These are phyloP conservation scores for Brachypodium distachyon DNA, from an alignment of 202 grass and related monocot species.

Conservation along the genomic window DNA sequence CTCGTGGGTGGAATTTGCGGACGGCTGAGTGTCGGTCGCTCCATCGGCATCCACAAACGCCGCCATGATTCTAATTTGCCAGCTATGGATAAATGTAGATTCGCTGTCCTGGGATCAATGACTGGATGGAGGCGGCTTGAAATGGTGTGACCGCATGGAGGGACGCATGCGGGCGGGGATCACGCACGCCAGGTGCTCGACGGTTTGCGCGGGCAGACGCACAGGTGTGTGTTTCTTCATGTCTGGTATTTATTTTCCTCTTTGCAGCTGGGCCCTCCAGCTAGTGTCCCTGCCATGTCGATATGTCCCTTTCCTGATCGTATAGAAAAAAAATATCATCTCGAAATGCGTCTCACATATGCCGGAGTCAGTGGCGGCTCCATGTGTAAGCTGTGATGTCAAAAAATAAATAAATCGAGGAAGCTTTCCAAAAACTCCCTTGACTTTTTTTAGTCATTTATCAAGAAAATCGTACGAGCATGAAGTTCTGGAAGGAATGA, in stretches of 20 bases:
- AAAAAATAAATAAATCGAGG: too few relatives aligned
- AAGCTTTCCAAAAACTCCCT: too few relatives aligned
- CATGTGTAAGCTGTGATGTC: too few relatives aligned
- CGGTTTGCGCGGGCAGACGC: constrained; percentile 1
- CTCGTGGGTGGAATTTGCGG: background rate
- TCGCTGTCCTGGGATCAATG: background rate
- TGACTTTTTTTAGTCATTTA: too few relatives aligned
- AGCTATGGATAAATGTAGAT: background rate
- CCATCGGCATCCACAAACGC: background rate
- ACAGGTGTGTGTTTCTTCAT: constrained; percentile 15
- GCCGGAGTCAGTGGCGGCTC: too few relatives aligned
- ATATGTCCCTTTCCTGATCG: constrained; percentile 9
- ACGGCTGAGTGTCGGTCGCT: too few relatives aligned
- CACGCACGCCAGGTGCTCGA: constrained; percentile 24
- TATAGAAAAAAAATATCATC: constrained; percentile 7
- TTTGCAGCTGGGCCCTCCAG: background rate
- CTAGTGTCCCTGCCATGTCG: background rate
- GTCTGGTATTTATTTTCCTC: background rate
- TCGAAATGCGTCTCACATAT: background rate
- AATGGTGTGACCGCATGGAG: background rate
- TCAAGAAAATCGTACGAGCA: too few relatives aligned
- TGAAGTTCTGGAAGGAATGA: too few relatives aligned
- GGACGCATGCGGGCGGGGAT: background rate
- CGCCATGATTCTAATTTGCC: background rate
- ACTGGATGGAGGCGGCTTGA: background rate